Evolutionary conservation across 176 grass and related monocot genomes (phyloP), one percentile per base, ranked within the genome.

Genomic region (Puya raimondii): DNA sequence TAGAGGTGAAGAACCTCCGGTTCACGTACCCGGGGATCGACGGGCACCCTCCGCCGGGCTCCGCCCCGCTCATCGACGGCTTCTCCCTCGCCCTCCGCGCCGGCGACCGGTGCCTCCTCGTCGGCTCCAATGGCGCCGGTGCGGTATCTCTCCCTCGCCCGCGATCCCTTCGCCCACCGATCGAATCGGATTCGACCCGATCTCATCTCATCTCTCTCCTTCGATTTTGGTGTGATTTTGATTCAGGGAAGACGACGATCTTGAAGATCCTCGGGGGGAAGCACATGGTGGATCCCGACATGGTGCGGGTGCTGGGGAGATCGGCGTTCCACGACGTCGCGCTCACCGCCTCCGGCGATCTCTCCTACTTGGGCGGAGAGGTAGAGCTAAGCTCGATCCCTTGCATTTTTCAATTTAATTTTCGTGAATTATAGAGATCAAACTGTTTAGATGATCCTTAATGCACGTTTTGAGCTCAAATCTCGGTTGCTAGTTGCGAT

Each of bases 241-340:
- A 21, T 63, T 50, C 63, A 99, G 94, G 94, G 13, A 99, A 99
- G 77, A 93, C 89, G 78, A 92, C 93, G 72, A 87, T 99, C 63
- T 76, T 99, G 68, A 99, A 99, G 76, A 99, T 93, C 79, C 71
- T 99, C 25, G 94, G 94, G 11, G 93, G 94, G 70, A 99, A 99
- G 77, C 94, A 99, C 84, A 90, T 99, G 94, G 94, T 99, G 69
- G 94, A 93, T 85, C 89, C 80, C 77, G 86, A 81, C 84, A 99
- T 93, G 94, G 94, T 99, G 23, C 82, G 75, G 48, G 64, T 99
- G 14, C 71, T 99, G 66, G 94, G 89, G 47, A 84, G 82, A 57
- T 90, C 87, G 26, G 94, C 89, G 42, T 99, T 99, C 81, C 94
- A 99, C 69, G 94, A 99, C 77, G 93, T 89, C 58, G 71, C 59